These are phyloP conservation scores for Ophiostoma triangulosporum DNA, from an alignment of 2,329 filamentous ascomycete genomes.

Conservation along the genomic window DNA sequence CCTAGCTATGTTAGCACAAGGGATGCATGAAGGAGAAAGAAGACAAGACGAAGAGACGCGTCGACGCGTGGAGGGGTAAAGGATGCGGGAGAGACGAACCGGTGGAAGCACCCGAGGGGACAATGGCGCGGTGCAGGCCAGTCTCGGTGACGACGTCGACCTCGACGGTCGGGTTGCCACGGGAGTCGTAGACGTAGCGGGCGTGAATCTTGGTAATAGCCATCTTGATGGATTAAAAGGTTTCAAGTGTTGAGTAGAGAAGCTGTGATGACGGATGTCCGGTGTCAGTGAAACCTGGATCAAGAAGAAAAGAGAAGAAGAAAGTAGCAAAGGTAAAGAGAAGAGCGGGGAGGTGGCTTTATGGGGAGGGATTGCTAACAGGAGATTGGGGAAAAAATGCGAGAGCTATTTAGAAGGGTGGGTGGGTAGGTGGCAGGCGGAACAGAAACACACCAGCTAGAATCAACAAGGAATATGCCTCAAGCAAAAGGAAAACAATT, in stretches of 20 bases:
- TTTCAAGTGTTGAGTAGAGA: background rate
- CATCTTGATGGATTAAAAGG: conserved; percentile 46
- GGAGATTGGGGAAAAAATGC: background rate
- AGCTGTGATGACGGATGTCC: conserved; percentile 6
- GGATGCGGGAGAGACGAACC: conserved; percentile 39
- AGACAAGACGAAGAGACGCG: background rate
- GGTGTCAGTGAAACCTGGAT: conserved; percentile 4
- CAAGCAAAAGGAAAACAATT: conserved; percentile 5
- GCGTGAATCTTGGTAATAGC: conserved; percentile 81
- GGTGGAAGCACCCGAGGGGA: conserved; percentile 91
- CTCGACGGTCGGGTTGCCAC: conserved; percentile 96
- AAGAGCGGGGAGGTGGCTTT: conserved; percentile 3
- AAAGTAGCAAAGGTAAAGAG: background rate
- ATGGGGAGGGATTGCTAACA: conserved; percentile 2
- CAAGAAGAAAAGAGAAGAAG: background rate
- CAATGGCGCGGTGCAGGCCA: conserved; percentile 92
- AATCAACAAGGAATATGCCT: conserved; percentile 10
- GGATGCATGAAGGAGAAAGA: background rate
- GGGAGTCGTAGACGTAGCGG: conserved; percentile 96
- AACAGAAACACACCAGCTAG: background rate
- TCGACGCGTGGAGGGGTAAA: background rate
- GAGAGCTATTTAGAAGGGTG: conserved; percentile 1
- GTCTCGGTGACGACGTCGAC: conserved; percentile 94
- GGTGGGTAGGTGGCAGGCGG: background rate
- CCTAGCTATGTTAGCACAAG: conserved; percentile 34